These are phyloP conservation scores for Aspergillus sp. DNA, from an alignment of 2,329 filamentous ascomycete species.

Conservation along the genomic window DNA sequence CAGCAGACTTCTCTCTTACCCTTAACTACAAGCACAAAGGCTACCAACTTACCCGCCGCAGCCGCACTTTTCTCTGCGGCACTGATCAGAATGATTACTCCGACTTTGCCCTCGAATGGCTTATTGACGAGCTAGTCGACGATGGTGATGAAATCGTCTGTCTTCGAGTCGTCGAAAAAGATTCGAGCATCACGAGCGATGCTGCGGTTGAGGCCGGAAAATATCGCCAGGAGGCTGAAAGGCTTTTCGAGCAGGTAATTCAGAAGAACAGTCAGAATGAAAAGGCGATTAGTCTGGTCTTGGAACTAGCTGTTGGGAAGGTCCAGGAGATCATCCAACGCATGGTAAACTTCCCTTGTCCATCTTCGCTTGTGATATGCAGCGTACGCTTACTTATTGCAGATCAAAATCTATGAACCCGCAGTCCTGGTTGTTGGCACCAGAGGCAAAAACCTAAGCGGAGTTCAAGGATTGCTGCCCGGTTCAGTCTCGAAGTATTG, in stretches of 20 bases:
- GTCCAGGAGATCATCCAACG: constrained; percentile 87
- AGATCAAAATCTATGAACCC: constrained; percentile 91
- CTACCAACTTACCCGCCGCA: constrained; percentile 76
- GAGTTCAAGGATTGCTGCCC: constrained; percentile 80
- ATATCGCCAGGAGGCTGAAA: constrained; percentile 74
- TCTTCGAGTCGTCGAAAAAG: constrained; percentile 82
- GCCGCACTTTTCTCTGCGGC: constrained; percentile 85
- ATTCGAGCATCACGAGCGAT: constrained; percentile 66
- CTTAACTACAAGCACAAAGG: constrained; percentile 83
- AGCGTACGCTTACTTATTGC: not conserved
- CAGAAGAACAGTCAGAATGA: constrained; percentile 74
- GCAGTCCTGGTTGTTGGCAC: constrained; percentile 90
- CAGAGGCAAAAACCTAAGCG: constrained; percentile 77
- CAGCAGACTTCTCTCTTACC: constrained; percentile 73
- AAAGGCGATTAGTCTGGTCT: constrained; percentile 77
- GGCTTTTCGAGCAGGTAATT: constrained; percentile 73
- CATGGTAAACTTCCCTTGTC: constrained; percentile 59
- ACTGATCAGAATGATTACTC: constrained; percentile 91
- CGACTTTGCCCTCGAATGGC: constrained; percentile 87
- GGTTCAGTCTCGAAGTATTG: constrained; percentile 95
- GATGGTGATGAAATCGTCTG: constrained; percentile 94
- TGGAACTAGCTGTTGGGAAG: constrained; percentile 88
- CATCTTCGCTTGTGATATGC: not conserved
- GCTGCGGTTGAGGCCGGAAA: constrained; percentile 62
- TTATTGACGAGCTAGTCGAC: constrained; percentile 87